Base-by-base conservation (phyloP, 1,139 yeast genomes). In the Taphrina wiesneri region DNA sequence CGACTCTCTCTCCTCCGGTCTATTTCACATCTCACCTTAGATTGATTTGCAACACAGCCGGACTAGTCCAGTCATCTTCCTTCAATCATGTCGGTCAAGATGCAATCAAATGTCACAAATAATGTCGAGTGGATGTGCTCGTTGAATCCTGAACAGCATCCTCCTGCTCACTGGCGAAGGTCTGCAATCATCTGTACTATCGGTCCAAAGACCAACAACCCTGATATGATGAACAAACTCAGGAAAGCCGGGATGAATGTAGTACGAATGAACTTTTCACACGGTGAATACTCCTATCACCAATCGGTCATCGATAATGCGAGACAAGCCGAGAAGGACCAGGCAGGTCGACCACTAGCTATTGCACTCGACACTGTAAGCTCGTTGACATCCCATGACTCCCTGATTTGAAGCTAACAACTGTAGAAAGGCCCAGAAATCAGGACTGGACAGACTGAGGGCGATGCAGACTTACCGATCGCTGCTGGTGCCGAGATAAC, bases 261-360 rank as follows among this genome's bases (percentile, higher is more conserved):
- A 77, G 98, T 90, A 67, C 88, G 99, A 79, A 91, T 93, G 97
- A 95, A 93, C 87, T 93, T 95, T 81, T 90, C 97, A 71, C 99
- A 95, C 81, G 99, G 99, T 75, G 84, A 96, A 67, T 86, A 95
- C 81, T 97, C 70, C 75, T 93, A 93, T 85, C 99, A 93, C 81
- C 96, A 92, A 81, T 82, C 90, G 70, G 99, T 95, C 74, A 82
- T 93, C 79, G 97, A 93, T 84, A 92, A 93, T 77, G 90, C 97
- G 73, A 88, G 96, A 81, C 86, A 90, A 80, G 91, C 98, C 69
- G 97, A 90, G 80, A 86, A 86, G 79, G 79, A 87, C 69, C 91
- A 87, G 79, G 86, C 89, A 71, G 98, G 98, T 74, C 89, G 98
- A 82, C 99, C 98, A 66, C 84, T 93, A 76, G 98, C 97, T 70